Conservation (phyloP, 176 grass and related monocot species). For the Ensete glaucum region DNA sequence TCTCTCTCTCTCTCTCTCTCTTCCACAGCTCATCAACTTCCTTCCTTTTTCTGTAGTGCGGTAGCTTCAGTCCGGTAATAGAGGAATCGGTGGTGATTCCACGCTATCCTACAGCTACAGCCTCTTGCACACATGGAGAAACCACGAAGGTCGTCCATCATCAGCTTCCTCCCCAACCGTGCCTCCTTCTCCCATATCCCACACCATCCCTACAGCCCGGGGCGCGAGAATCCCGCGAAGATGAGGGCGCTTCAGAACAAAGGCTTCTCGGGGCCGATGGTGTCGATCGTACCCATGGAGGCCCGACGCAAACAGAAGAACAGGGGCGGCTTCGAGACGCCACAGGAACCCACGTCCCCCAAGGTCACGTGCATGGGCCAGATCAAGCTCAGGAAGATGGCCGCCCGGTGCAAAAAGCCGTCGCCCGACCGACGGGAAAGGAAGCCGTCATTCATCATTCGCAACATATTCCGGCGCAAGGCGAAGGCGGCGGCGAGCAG, state of each 20-base stretch:
- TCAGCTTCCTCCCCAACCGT: constrained; percentile 45
- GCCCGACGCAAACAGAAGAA: constrained; percentile 28
- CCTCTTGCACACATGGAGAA: not conserved
- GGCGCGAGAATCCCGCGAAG: constrained; percentile 22
- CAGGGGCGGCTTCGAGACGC: constrained; percentile 19
- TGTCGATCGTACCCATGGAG: constrained; percentile 66
- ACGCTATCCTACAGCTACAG: no score
- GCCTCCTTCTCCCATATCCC: constrained; percentile 38
- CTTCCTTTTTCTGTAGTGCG: not conserved
- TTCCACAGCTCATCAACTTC: not conserved
- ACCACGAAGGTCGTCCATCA: constrained; percentile 5
- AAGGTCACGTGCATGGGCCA: constrained; percentile 85
- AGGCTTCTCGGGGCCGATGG: constrained; percentile 63
- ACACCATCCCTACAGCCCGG: constrained; percentile 6
- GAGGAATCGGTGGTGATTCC: no score
- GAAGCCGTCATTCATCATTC: constrained; percentile 24
- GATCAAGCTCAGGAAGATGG: constrained; percentile 52
- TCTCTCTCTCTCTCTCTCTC: no score
- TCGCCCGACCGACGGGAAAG: constrained; percentile 9
- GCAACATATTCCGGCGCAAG: constrained; percentile 40
- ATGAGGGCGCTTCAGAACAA: constrained; percentile 26
- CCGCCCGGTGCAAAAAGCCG: constrained; percentile 4
- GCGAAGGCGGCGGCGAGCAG: constrained; percentile 7
- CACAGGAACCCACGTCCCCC: constrained; percentile 74
- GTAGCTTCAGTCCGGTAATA: no score